Base-by-base conservation (phyloP, 768 basidiomycete species). In the Boletus vinaceobasis region DNA sequence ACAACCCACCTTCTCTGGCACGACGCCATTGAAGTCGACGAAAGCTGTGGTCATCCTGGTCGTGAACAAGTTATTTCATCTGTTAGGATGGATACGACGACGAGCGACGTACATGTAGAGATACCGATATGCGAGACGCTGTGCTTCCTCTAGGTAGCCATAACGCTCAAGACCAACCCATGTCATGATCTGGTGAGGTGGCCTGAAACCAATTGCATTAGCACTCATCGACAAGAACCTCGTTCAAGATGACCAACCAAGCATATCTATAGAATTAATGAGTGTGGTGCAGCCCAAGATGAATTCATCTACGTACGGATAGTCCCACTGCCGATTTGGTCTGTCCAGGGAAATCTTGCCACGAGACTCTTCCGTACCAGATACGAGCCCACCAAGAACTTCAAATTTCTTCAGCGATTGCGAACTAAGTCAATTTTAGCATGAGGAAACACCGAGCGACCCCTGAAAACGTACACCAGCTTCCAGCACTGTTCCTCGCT, bases 311-410 rank as follows among this genome's bases (percentile, higher is more conserved):
- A 85, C 90, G 62, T 75, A 93, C 77, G 93, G 96, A 72, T 94
- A 95, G 70, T 95, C 96, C 97, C 96, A 99, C 68, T 99, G 96
- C 59, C 96, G 90, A 74, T 98, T 98, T 15, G 96, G 96, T 45
- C 97, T 81, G 65, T 97, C 94, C 50, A 99, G 77, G 15, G 95
- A 96, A 55, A 98, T 95, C 70, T 90, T 90, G 50, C 96, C 96
- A 55, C 96, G 83, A 38, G 93, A 97, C 70, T 93, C 91, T 63
- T 99, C 97, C 1, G 96, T 98, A 39, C 96, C 96, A 19, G 93
- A 93, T 15, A 97, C 95, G 23, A 98, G 77, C 8, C 96, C 96
- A 21, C 96, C 96, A 5, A 95, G 82, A 23, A 92, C 96, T 68
- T 99, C 96, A 60, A 99, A 98, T 77, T 97, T 98, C 74, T 87